A percentile compares a stretch with the other conserved stretches of the same genome.
Conservation (phyloP, 139 green algal species). For the Desmodesmus armatus region DNA sequence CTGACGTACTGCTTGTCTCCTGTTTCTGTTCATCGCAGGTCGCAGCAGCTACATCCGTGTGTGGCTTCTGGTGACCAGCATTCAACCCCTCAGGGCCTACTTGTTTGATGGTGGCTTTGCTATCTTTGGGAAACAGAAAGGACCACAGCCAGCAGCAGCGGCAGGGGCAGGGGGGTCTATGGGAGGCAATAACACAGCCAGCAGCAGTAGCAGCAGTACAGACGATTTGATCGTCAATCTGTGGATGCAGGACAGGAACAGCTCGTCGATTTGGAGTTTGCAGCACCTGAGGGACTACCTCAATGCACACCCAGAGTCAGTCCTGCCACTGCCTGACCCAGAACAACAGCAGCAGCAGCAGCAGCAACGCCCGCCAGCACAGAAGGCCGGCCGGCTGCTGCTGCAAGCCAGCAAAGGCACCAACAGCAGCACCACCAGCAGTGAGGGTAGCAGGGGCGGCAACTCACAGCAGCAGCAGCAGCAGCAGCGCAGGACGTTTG, state of each 20-base stretch:
- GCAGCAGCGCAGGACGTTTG: conserved; percentile 35
- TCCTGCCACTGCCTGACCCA: conserved; percentile 11
- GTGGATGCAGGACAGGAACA: conserved; percentile 66
- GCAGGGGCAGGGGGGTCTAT: conserved; percentile 29
- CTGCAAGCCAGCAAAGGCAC: not conserved
- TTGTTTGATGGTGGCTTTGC: conserved; percentile 73
- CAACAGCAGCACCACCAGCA: not conserved
- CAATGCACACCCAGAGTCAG: conserved; percentile 2
- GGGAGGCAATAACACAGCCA: conserved; percentile 24
- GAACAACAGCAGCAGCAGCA: not conserved
- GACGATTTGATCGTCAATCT: conserved; percentile 77
- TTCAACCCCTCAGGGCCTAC: conserved; percentile 63
- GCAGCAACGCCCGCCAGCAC: no score
- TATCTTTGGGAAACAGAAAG: conserved; percentile 55
- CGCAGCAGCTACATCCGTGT: conserved; percentile 71
- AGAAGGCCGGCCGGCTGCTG: no score
- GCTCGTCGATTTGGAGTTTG: conserved; percentile 69
- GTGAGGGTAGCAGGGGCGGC: not conserved
- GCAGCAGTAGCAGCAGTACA: conserved; percentile 32
- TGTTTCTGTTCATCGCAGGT: conserved; percentile 31
- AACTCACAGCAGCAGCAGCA: not conserved
- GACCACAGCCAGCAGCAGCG: conserved; percentile 21
- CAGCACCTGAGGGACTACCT: conserved; percentile 60
- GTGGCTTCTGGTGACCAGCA: conserved; percentile 70
- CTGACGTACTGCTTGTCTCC: no score